A percentile compares a stretch with the other conserved stretches of the same genome.
These are phyloP conservation scores for Phaeolepiota aurea DNA, from an alignment of 768 basidiomycete species.

Conservation along the genomic window DNA sequence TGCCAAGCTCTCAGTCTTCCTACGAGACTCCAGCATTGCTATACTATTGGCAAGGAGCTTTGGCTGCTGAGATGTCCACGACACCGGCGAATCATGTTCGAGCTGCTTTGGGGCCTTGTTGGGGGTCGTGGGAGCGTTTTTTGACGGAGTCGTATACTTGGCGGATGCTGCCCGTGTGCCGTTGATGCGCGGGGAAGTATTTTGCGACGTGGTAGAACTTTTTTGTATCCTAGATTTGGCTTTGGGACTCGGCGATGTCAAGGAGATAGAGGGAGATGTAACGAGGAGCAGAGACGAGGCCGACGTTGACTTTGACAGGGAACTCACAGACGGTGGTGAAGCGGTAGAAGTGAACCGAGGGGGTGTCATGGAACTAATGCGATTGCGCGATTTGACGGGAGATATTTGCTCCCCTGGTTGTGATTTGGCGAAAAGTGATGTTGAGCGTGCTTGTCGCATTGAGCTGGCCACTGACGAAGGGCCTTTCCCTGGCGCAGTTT, in stretches of 20 bases:
- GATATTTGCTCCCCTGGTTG: conserved; percentile 14
- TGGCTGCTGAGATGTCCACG: background rate
- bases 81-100: background rate
- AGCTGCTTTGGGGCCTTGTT: background rate
- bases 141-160: conserved; percentile 12
- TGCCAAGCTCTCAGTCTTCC: background rate
- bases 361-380: conserved; percentile 38
- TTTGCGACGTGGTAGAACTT: conserved; percentile 17
- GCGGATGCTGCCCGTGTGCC: conserved; percentile 13
- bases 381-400: conserved; percentile 24
- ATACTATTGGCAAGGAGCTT: background rate
- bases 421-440: conserved; percentile 15
- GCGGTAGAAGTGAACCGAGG: conserved; percentile 17
- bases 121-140: background rate
- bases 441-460: conserved; percentile 15
- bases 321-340: conserved; percentile 6
- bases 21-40: background rate
- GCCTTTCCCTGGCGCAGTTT: conserved; percentile 6
- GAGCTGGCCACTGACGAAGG: conserved; percentile 16
- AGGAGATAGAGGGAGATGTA: conserved; percentile 25
- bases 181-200: conserved; percentile 19
- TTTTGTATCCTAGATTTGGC: conserved; percentile 16
- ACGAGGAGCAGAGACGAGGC: conserved; percentile 13
- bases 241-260: conserved; percentile 33
- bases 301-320: conserved; percentile 18